Base-by-base conservation (phyloP, 306 rosid genomes). In the Ormosia semicastrata region DNA sequence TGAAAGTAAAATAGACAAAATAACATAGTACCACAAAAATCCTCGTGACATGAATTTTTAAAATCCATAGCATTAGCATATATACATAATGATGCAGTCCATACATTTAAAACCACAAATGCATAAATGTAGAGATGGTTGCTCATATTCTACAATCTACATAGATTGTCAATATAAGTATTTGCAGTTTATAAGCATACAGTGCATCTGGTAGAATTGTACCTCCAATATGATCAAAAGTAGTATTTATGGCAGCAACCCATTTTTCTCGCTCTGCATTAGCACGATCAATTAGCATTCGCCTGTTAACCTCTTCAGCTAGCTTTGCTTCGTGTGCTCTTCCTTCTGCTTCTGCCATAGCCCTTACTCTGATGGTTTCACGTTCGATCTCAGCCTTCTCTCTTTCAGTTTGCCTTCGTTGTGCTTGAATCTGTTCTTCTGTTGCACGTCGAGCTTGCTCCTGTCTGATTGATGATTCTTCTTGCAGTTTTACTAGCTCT, bases 161-260 rank as follows among this genome's bases (percentile, higher is more conserved):
- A 68, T 57, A 67, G 54, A 67, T 80, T 49, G 39, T 59, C 33
- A 79, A 41, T 8, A 9, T 5, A 75, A 75, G 15, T 41, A 49
- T 64, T 73, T 54, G 49, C 6, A n/a, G 14, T 17, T 71, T 24
- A 24, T 24, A 24, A 24, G 57, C 76, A 58, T 77, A 57, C 11
- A 7, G 11, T 39, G 59, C 46, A 86, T 18, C 58, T 47, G 67
- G 59, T 59, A 36, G 58, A 47, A 46, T 54, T n/a, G 69, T 89
- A 96, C 99, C 99, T 89, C 99, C 99, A 83, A 96, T 89, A 74
- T 96, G 99, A 24, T 93, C 99, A 86, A 96, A 96, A 47, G 98
- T 92, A 79, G 99, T 91, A 87, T 96, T 92, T 71, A 96, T 96
- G 56, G 99, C 97, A 79, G 98, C 89, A 81, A 96, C 49, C 98